phyloP scores from a whole-genome alignment of 2,329 filamentous ascomycete genomes.

The Lecanicillium sp. region DNA sequence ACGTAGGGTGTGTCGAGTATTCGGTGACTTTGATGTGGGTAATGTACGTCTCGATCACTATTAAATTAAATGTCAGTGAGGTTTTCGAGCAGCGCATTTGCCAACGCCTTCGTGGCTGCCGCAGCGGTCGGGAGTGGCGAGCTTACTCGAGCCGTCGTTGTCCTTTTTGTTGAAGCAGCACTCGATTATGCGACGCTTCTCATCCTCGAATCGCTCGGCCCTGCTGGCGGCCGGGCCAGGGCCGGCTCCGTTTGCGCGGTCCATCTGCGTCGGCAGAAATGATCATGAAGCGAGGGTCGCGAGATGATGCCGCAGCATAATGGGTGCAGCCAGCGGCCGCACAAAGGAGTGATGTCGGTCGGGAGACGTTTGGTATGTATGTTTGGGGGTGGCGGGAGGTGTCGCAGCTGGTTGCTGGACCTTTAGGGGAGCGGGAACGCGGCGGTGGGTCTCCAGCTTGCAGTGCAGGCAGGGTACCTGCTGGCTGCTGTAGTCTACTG shows the following conservation, averaged over 20 bases:
- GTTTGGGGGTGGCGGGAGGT: conserved; percentile 10
- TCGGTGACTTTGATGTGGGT: conserved; percentile 92
- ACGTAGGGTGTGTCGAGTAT: conserved; percentile 74
- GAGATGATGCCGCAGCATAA: conserved; percentile 6
- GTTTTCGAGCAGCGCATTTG: background rate
- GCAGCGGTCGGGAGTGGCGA: conserved; percentile 6
- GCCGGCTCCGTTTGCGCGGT: conserved; percentile 34
- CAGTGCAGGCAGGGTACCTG: no score
- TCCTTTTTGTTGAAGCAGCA: conserved; percentile 93
- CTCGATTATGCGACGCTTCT: conserved; percentile 89
- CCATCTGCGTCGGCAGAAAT: conserved; percentile 25
- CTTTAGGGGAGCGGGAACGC: conserved; percentile 12
- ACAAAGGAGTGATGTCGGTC: conserved; percentile 5
- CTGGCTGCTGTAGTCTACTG: no score
- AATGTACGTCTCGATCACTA: conserved; percentile 78
- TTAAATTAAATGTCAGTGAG: conserved; percentile 15
- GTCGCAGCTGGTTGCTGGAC: conserved; percentile 6
- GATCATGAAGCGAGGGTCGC: conserved; percentile 19
- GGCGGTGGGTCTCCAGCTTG: conserved; percentile 11
- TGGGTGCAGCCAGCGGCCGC: conserved; percentile 8
- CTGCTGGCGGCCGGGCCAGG: conserved; percentile 29
- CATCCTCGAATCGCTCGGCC: conserved; percentile 91
- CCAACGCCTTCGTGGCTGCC: background rate
- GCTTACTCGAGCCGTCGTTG: conserved; percentile 75
- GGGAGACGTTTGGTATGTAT: background rate